Evolutionary conservation across 768 basidiomycete genomes (phyloP).

Genomic region (Pulveroboletus sp.): DNA sequence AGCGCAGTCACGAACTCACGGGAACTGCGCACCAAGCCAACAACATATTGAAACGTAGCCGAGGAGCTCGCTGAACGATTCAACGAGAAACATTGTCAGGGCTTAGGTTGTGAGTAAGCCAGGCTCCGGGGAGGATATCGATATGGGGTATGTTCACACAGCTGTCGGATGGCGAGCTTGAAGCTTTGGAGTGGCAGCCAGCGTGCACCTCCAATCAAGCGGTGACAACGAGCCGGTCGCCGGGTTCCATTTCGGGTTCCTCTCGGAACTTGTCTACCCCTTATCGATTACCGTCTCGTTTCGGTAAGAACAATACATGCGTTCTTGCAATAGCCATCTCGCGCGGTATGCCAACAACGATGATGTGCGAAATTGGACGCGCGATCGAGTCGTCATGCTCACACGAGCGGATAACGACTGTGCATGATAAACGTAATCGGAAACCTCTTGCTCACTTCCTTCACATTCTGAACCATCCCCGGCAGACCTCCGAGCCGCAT

Average conservation of each 20-base stretch:
- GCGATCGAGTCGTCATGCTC: background rate
- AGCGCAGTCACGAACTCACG: slow-evolving; percentile 49
- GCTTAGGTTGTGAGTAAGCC: background rate
- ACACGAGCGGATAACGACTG: background rate
- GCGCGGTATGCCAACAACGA: no score
- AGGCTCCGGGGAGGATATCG: slow-evolving; percentile 3
- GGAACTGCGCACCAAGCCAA: slow-evolving; percentile 87
- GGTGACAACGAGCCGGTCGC: no score
- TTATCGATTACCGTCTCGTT: no score
- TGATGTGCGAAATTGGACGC: background rate
- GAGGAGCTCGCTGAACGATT: slow-evolving; percentile 53
- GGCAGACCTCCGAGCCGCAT: slow-evolving; percentile 36
- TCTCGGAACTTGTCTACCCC: no score
- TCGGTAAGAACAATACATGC: no score
- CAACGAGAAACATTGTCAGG: slow-evolving; percentile 17
- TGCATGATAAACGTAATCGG: background rate
- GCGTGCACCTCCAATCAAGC: no score
- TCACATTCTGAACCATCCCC: slow-evolving; percentile 35
- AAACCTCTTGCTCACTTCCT: background rate
- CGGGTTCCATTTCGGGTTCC: no score
- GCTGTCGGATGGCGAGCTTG: no score
- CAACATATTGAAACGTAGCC: slow-evolving; percentile 70
- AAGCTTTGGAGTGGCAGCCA: no score
- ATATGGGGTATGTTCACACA: slow-evolving; percentile 17
- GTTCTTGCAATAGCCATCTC: no score